Evolutionary conservation across 2,329 filamentous ascomycete genomes (phyloP).

Genomic region (Alternaria arborescens): DNA sequence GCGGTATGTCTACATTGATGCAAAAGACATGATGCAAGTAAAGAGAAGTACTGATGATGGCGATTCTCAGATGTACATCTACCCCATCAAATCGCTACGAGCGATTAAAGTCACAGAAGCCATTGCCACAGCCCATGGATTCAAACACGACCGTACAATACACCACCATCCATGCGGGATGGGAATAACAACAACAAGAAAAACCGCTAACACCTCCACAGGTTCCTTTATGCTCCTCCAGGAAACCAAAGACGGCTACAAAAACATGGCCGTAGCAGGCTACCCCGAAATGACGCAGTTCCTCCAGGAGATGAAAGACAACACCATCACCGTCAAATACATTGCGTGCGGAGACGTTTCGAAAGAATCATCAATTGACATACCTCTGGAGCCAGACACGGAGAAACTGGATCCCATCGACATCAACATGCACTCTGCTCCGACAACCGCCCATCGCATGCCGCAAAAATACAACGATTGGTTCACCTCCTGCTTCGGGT

Average conservation of each 20-base stretch:
- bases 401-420: conserved; percentile 48
- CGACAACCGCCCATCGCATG: conserved; percentile 56
- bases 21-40: too few relatives aligned
- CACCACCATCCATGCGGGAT: background rate
- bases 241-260: conserved; percentile 44
- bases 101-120: conserved; percentile 50
- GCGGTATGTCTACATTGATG: conserved; percentile 32
- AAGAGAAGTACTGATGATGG: background rate
- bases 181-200: background rate
- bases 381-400: conserved; percentile 54
- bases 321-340: conserved; percentile 52
- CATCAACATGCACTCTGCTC: conserved; percentile 56
- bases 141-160: conserved; percentile 54
- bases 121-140: conserved; percentile 55
- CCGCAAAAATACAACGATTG: conserved; percentile 52
- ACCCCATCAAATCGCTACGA: conserved; percentile 60
- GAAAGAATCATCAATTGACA: conserved; percentile 39
- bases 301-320: conserved; percentile 48
- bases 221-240: conserved; percentile 54
- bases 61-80: conserved; percentile 52
- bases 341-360: conserved; percentile 44
- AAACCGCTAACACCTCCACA: conserved; percentile 7
- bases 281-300: conserved; percentile 55
- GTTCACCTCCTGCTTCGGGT: conserved; percentile 57
- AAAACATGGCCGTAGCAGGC: conserved; percentile 55